Conservation (phyloP, 176 grass and related monocot genomes). For the barley (Hordeum vulgare) region DNA sequence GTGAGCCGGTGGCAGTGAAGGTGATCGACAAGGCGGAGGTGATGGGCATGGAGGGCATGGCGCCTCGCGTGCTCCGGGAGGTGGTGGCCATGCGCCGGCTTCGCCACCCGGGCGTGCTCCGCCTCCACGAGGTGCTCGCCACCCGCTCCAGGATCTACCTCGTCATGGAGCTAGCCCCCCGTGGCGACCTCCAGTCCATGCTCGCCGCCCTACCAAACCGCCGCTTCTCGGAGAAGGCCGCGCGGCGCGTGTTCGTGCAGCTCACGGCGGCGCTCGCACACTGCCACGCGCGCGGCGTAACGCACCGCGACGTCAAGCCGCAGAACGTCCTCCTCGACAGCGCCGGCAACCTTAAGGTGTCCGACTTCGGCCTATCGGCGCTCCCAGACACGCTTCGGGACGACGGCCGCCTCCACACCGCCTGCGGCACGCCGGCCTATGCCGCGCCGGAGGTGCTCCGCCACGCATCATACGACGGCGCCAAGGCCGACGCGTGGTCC, state of each 20-base stretch:
- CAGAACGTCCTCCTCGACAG: conserved; percentile 69
- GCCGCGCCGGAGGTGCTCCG: conserved; percentile 72
- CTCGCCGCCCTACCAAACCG: conserved; percentile 36
- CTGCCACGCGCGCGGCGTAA: conserved; percentile 63
- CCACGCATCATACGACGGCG: conserved; percentile 60
- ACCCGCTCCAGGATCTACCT: conserved; percentile 60
- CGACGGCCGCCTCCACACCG: conserved; percentile 50
- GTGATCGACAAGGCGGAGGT: conserved; percentile 69
- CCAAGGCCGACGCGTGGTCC: conserved; percentile 88
- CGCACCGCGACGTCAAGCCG: conserved; percentile 79
- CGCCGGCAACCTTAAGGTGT: conserved; percentile 53
- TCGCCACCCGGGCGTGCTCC: conserved; percentile 67
- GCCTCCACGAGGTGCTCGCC: conserved; percentile 70
- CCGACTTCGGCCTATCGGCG: conserved; percentile 69
- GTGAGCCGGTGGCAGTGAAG: conserved; percentile 59
- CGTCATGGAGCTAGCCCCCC: conserved; percentile 68
- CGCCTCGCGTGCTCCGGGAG: conserved; percentile 46
- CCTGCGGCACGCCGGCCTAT: conserved; percentile 69
- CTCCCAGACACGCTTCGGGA: conserved; percentile 34
- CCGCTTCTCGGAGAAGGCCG: conserved; percentile 31
- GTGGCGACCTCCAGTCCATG: conserved; percentile 46
- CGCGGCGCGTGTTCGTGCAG: conserved; percentile 59
- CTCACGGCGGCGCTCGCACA: conserved; percentile 52
- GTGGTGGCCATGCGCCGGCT: conserved; percentile 71
- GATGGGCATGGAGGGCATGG: conserved; percentile 30